Conservation (phyloP, 768 basidiomycete genomes). For the Porphyrellus cyaneotinctus region DNA sequence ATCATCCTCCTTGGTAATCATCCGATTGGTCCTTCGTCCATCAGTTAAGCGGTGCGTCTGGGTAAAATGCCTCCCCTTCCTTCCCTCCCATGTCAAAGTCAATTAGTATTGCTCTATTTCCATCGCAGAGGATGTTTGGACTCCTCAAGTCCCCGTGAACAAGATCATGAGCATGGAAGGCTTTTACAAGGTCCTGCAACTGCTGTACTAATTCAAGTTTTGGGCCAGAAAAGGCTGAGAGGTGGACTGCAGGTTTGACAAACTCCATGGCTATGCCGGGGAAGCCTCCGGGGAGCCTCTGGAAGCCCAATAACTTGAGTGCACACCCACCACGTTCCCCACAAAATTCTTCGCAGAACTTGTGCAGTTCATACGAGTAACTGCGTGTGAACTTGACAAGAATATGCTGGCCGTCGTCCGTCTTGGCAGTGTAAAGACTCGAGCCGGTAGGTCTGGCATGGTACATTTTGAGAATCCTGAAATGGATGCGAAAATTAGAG, state of each 20-base stretch:
- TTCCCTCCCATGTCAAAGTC: background rate
- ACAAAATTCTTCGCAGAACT: background rate
- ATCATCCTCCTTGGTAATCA: too few relatives aligned
- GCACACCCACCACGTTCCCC: background rate
- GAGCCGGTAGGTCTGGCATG: too few relatives aligned
- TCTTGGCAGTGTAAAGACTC: background rate
- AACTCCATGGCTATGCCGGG: background rate
- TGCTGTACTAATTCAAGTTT: background rate
- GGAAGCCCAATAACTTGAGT: background rate
- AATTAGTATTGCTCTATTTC: background rate
- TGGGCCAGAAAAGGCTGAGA: too few relatives aligned
- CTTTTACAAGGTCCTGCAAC: background rate
- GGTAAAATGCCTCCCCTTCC: too few relatives aligned
- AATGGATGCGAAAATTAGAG: too few relatives aligned
- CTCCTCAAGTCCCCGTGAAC: background rate
- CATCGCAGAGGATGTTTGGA: background rate
- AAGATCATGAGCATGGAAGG: background rate
- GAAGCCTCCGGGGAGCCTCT: background rate
- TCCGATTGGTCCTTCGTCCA: too few relatives aligned
- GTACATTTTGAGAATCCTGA: too few relatives aligned
- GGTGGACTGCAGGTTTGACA: background rate
- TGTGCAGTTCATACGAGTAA: background rate
- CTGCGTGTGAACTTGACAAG: background rate
- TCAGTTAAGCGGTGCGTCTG: too few relatives aligned
- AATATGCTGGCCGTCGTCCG: background rate